Base-by-base conservation (phyloP, 768 basidiomycete species). In the Grammothele lineata region DNA sequence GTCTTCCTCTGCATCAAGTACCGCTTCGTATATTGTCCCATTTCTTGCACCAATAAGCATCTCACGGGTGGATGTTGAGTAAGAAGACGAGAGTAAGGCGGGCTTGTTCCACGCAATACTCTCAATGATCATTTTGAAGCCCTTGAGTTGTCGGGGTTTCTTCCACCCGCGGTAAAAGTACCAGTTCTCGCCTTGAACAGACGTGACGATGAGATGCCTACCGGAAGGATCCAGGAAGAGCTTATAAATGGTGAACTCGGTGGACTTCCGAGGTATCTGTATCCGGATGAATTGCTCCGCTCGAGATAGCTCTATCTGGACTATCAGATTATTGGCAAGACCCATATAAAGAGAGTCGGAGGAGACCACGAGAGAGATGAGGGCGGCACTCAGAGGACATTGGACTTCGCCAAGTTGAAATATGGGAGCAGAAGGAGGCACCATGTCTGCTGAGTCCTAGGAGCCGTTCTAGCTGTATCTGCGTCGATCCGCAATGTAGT, bases 171-270 rank as follows among this genome's bases (percentile, higher is more conserved):
- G 74, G 59, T 81, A 92, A 3, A 93, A 69, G 62, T 98, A 97
- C 83, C 89, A 97, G 51, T 91, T 94, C 62, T 99, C 94, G 41
- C 92, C 92, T 58, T 91, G 82, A 11, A 70, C 72, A 8, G 92
- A 93, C 0, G 91, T 89, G 43, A 95, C 75, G 34, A 98, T 67
- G 40, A 95, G 78, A 68, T 98, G 96, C 26, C 88, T 76, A 4
- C 94, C 94, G 0, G 92, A 87, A 12, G 94, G 94, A 64, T 98
- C 94, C 62, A 89, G 79, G 68, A 93, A 97, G 43, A 97, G 67
- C 60, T 86, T 86, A 70, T 85, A 69, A 38, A 97, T 81, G 7
- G 76, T 72, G 72, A 90, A 78, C 50, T 92, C 87, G n/a, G 74
- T 69, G 1, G 79, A 74, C 63, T 88, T 90, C 49, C 82, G 76